Base-by-base conservation (phyloP, 2,329 filamentous ascomycete genomes). In the Drechmeria coniospora region DNA sequence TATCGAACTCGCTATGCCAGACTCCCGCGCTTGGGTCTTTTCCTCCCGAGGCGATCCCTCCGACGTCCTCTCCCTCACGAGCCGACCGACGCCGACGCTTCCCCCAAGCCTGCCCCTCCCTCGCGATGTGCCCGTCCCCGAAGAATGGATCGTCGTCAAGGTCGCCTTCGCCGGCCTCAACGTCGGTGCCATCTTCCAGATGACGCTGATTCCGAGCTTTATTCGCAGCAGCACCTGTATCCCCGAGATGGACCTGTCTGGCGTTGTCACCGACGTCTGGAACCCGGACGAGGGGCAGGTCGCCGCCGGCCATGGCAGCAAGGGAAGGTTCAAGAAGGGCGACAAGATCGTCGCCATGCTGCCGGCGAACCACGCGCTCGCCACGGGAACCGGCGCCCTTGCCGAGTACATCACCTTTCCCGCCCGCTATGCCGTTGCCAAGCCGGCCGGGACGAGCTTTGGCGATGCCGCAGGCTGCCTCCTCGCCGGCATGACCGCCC, bases 161-260 rank as follows among this genome's bases (percentile, higher is more conserved):
- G 41, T 56, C n/a, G 47, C 53, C 29, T 54, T 58, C 30, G 56
- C 51, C 4, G 56, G 53, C 10, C 56, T 65, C 31, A 63, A 63
- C 33, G 55, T 56, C 4, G 57, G 57, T 18, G 53, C 55, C 29
- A 49, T 51, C 20, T 50, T 57, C 25, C 47, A 55, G 12, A 53
- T 59, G 45, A 44, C 47, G n/a, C 42, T 60, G 4, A 35, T 59
- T 20, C 57, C 58, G 29, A 45, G 37, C 30, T 47, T 51, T 25
- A 45, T 47, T 34, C 53, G 59, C 35, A 38, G 37, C 35, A 40
- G 35, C 27, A 46, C 33, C 4, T 57, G 32, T 24, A 49, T 54
- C 2, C 56, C 58, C 5, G 59, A 61, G 11, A 49, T 57, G 36
- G 59, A 63, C 31, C 53, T 62, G 21, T 52, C 54, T 1, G 59